Evolutionary conservation across 768 basidiomycete species (phyloP), one percentile per base, ranked within the genome.

Genomic region (Hysterangium stoloniferum): DNA sequence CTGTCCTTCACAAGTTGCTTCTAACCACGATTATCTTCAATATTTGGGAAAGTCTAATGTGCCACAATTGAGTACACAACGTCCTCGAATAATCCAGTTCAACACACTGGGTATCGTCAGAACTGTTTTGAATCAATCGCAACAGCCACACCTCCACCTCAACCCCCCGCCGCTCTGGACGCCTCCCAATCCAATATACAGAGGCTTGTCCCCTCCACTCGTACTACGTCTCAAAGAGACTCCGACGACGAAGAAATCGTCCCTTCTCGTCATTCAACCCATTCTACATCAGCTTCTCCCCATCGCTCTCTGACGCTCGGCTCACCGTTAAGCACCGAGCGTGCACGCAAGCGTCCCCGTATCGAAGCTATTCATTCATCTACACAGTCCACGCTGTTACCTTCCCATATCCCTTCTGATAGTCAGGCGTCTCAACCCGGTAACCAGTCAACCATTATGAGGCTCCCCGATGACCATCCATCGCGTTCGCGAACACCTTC

Each of bases 271-370:
- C 51, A 6, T 34, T n/a, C 42, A 17, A 22, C 32, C 20, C 32
- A 13, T 28, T 32, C 49, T n/a, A 25, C 52, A 17, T 12, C 31
- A 19, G 25, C 28, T 44, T 33, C 53, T 17, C 53, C 50, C 34
- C 43, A 22, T 28, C 25, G 13, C 6, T 35, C 27, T 22, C 27
- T 27, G 11, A 33, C 44, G 2, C 29, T 6, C n/a, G 27, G 31
- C 2, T 45, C 43, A 8, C 17, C 19, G 28, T 45, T 17, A 52
- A 57, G 57, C 54, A 54, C 54, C 42, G 55, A 58, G 31, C 56
- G 81, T 65, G 78, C 79, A 58, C 75, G 75, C 68, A 86, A 86
- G 73, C 75, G 84, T 73, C 82, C 82, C 71, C 76, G 84, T 66
- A 70, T 76, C 61, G 72, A 74, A 60, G 71, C 59, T 57, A 4